phyloP scores from a whole-genome alignment of 768 basidiomycete species.

The Mycena galopus region DNA sequence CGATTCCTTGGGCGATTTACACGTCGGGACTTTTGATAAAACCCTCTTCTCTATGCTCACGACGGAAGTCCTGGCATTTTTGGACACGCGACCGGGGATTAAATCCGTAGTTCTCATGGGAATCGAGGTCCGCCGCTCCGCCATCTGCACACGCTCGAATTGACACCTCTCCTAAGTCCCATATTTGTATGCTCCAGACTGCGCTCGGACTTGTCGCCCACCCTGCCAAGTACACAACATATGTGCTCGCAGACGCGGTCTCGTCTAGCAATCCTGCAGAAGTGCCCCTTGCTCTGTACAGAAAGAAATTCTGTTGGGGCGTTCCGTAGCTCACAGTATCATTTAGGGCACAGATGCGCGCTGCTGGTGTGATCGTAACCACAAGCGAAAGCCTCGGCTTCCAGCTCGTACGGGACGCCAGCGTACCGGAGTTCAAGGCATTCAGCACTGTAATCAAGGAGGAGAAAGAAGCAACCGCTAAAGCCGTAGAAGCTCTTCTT shows the following conservation, averaged over 20 bases:
- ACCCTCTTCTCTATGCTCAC: conserved; percentile 90
- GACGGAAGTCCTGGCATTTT: conserved; percentile 68
- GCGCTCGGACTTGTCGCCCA: conserved; percentile 71
- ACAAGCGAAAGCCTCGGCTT: conserved; percentile 88
- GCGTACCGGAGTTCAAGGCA: conserved; percentile 73
- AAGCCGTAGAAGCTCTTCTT: conserved; percentile 50
- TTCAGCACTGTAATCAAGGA: conserved; percentile 84
- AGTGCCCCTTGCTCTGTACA: conserved; percentile 77
- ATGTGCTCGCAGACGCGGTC: conserved; percentile 87
- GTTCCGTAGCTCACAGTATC: neutral
- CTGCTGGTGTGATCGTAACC: conserved; percentile 80
- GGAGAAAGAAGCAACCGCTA: conserved; percentile 73
- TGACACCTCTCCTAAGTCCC: conserved; percentile 68
- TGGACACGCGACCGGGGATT: conserved; percentile 62
- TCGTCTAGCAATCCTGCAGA: conserved; percentile 87
- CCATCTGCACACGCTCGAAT: neutral
- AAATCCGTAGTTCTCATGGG: conserved; percentile 84
- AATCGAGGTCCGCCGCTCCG: conserved; percentile 75
- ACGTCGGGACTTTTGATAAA: conserved; percentile 78
- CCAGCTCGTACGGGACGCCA: conserved; percentile 80
- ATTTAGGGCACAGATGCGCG: conserved; percentile 62
- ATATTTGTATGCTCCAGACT: conserved; percentile 92
- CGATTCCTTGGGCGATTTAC: conserved; percentile 65
- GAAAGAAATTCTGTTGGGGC: neutral
- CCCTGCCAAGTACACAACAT: conserved; percentile 58